phyloP scores from a whole-genome alignment of 345 rosid genomes.

The Passiflora organensis region DNA sequence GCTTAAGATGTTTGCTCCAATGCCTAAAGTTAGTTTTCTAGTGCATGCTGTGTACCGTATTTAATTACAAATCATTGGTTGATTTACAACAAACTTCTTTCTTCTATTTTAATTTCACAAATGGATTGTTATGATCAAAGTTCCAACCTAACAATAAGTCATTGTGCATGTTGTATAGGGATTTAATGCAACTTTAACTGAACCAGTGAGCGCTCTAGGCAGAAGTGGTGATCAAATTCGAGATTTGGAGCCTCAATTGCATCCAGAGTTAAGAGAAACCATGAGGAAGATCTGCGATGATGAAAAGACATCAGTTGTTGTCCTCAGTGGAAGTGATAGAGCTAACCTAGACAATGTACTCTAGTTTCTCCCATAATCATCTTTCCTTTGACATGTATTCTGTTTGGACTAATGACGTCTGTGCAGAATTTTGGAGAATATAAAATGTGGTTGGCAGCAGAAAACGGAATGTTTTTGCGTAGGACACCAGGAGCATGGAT shows the following conservation, averaged over 20 bases:
- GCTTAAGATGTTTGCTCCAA: neutral
- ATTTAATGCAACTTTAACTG: constrained; percentile 44
- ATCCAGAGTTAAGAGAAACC: constrained; percentile 35
- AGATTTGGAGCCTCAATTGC: constrained; percentile 46
- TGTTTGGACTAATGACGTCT: constrained; percentile 11
- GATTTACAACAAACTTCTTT: no score
- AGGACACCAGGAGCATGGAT: constrained; percentile 43
- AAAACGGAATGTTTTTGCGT: constrained; percentile 59
- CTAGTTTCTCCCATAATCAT: constrained; percentile 4
- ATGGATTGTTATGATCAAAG: no score
- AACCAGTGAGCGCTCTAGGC: constrained; percentile 33
- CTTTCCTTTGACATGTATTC: constrained; percentile 6
- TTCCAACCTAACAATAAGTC: neutral
- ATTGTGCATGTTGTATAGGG: constrained; percentile 34
- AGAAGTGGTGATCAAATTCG: constrained; percentile 45
- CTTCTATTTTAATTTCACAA: no score
- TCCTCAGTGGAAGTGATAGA: constrained; percentile 59
- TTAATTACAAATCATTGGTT: no score
- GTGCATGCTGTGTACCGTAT: no score
- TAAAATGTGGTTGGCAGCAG: constrained; percentile 59
- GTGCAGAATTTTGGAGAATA: constrained; percentile 50
- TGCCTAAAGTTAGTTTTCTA: no score
- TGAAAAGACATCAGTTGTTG: constrained; percentile 40
- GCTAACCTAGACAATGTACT: constrained; percentile 42
- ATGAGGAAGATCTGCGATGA: constrained; percentile 42